A percentile compares a stretch with the other conserved stretches of the same genome.
These are phyloP conservation scores for Fibroporia radiculosa DNA, from an alignment of 768 basidiomycete species.

Conservation along the genomic window DNA sequence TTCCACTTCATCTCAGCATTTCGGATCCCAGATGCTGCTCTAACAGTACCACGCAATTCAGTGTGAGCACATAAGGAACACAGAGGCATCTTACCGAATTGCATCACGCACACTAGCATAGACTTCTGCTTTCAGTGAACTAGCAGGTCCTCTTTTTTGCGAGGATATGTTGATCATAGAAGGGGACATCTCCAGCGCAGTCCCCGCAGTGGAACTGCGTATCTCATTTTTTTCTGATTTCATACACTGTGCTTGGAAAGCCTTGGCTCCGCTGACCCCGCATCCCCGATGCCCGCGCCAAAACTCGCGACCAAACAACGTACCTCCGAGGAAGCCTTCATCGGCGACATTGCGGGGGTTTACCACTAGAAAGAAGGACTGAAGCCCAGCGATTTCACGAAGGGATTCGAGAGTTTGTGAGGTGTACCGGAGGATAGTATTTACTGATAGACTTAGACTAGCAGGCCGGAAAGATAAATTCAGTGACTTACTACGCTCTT, in stretches of 20 bases:
- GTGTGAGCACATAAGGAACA: background rate
- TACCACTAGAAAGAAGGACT: constrained; percentile 57
- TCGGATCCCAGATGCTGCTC: constrained; percentile 48
- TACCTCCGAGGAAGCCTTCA: constrained; percentile 57
- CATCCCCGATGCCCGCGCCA: constrained; percentile 57
- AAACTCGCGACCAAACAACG: constrained; percentile 52
- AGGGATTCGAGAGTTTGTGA: constrained; percentile 51
- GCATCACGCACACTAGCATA: constrained; percentile 48
- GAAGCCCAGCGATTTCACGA: constrained; percentile 38
- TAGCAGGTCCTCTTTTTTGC: constrained; percentile 17
- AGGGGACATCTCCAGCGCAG: background rate
- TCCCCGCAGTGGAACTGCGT: background rate
- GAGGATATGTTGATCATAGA: background rate
- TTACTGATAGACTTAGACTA: constrained; percentile 28
- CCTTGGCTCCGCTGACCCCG: constrained; percentile 47
- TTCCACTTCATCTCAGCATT: constrained; percentile 76
- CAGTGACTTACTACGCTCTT: constrained; percentile 6
- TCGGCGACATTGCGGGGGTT: constrained; percentile 41
- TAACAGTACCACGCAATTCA: constrained; percentile 17
- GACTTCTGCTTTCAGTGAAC: constrained; percentile 43
- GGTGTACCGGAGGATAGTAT: constrained; percentile 37
- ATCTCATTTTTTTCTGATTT: constrained; percentile 12
- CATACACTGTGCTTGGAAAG: constrained; percentile 43
- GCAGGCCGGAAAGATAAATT: background rate
- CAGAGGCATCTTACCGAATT: constrained; percentile 36